These are phyloP conservation scores for Backusella morwellensis DNA, from an alignment of 192 early-diverging fungal species.

Conservation along the genomic window DNA sequence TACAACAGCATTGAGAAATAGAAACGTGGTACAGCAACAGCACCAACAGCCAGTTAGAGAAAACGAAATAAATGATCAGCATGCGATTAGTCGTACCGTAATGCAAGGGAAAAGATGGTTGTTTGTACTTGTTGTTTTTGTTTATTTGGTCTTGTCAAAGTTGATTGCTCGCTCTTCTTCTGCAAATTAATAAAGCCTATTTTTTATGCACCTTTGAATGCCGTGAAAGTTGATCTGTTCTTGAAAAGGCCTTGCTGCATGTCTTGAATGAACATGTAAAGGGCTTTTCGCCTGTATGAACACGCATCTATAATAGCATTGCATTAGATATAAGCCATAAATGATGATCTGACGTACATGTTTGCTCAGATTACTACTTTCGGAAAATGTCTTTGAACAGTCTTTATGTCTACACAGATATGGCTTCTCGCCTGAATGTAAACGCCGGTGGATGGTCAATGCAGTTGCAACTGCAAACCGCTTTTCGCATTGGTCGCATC, in stretches of 20 bases:
- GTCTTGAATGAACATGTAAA: conserved; percentile 56
- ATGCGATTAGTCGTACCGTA: conserved; percentile 33
- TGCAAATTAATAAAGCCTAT: background rate
- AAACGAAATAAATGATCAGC: conserved; percentile 13
- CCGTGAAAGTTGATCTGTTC: conserved; percentile 48
- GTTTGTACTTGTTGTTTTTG: conserved; percentile 54
- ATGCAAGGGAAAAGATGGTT: conserved; percentile 57
- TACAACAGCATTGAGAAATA: conserved; percentile 6
- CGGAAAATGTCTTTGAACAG: conserved; percentile 55
- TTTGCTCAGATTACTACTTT: conserved; percentile 55
- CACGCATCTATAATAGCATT: conserved; percentile 37
- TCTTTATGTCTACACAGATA: conserved; percentile 52
- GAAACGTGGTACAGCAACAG: conserved; percentile 1
- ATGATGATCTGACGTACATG: conserved; percentile 30
- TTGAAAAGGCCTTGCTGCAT: conserved; percentile 49
- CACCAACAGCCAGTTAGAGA: conserved; percentile 25
- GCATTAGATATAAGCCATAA: background rate
- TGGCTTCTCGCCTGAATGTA: conserved; percentile 64
- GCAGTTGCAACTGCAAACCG: conserved; percentile 68
- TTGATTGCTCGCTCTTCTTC: conserved; percentile 31
- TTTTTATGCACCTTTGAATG: conserved; percentile 22
- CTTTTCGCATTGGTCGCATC: conserved; percentile 65
- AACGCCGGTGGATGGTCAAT: conserved; percentile 66
- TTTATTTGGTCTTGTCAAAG: conserved; percentile 55
- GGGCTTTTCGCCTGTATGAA: conserved; percentile 67